Percentiles rank a stretch among this genome's conserved stretches.
These are phyloP conservation scores for Nicotiana undulata DNA, from an alignment of 257 asterid genomes.

Conservation along the genomic window DNA sequence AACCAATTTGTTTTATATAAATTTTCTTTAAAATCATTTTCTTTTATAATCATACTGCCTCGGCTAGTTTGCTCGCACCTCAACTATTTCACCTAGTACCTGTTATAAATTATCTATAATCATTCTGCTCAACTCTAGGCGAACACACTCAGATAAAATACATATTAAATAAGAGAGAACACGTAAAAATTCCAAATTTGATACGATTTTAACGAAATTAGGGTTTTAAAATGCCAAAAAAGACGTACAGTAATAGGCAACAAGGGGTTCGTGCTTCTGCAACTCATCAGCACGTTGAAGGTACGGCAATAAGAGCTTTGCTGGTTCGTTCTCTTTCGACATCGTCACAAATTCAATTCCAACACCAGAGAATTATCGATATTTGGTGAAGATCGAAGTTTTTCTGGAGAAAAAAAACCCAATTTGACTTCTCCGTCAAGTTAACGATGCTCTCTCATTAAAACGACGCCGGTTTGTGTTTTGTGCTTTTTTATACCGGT, in stretches of 20 bases:
- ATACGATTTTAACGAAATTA: neutral
- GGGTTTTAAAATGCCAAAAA: neutral
- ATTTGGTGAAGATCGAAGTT: neutral
- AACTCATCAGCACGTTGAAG: constrained; percentile 42
- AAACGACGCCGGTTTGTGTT: neutral
- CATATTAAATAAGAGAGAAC: neutral
- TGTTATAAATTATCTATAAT: neutral
- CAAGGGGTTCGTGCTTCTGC: constrained; percentile 41
- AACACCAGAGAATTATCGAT: neutral
- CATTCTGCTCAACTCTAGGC: neutral
- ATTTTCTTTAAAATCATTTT: neutral
- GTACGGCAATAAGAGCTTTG: constrained; percentile 28
- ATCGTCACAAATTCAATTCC: neutral
- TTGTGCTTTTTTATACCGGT: too few species aligned
- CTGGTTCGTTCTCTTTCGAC: constrained; percentile 37
- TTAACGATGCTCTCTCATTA: neutral
- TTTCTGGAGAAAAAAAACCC: neutral
- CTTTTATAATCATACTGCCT: too few species aligned
- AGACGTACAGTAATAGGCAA: constrained; percentile 32
- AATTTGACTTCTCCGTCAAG: neutral
- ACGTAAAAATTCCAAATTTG: neutral
- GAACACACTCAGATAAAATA: neutral
- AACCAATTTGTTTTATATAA: neutral
- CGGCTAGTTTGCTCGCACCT: neutral
- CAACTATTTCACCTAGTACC: neutral